Evolutionary conservation across 148 eudicot genomes (phyloP), one percentile per base, ranked within the genome.

Genomic region (Gaultheria prostrata): DNA sequence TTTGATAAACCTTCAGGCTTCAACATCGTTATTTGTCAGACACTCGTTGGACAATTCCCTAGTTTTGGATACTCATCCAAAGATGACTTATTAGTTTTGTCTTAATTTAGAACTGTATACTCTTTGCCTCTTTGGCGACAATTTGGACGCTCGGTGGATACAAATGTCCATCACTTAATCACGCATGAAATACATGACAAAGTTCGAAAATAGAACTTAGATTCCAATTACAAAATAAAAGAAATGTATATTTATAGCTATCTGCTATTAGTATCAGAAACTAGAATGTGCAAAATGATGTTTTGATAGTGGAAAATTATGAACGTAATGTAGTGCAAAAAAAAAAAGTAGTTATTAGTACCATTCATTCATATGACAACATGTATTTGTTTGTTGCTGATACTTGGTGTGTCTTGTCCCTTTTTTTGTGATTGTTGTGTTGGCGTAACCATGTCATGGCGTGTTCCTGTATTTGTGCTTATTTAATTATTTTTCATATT

Each of bases 1-100:
- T 83, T 32, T 51, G 14, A 69, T 21, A 11, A 54, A n/a, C 82
- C 33, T 65, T 71, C n/a, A n/a, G n/a, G n/a, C n/a, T n/a, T n/a
- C 33, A 13, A 72, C 28, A 24, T 21, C 67, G 76, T 75, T 61
- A 71, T 30, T 32, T 81, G 32, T 50, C 2, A 2, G 10, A 46
- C 32, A 32, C 33, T 30, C 72, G 0, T 12, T 4, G 20, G 72
- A 12, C 72, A 67, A 1, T 67, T 39, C 7, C 20, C 72, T 67
- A 67, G 39, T 67, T 28, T 67, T 67, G 9, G 39, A 67, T 67
- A 35, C 39, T 67, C 20, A 4, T 67, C 39, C 20, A 67, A 67
- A 67, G 72, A 67, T 67, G 32, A 4, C 72, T 28, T 13, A 67
- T 67, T 30, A 32, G 72, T 12, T 67, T 14, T 67, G 35, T 15